Evolutionary conservation across 495 filamentous ascomycete species (phyloP).

Genomic region (Xylaria cubensis): DNA sequence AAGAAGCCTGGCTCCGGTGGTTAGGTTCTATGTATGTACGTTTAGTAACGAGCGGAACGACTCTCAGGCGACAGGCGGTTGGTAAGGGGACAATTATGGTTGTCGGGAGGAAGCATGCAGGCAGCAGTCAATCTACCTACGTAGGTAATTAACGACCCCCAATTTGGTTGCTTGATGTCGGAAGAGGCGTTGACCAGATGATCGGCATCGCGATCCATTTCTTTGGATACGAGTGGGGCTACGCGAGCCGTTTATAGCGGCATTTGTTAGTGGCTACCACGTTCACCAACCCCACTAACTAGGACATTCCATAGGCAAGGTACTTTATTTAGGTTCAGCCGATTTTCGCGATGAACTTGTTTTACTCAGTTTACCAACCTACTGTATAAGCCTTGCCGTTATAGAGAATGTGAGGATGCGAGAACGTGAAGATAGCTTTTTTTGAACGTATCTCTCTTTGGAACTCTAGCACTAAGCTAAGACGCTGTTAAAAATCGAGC

Average conservation of each 20-base stretch:
- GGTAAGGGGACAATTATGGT: slow-evolving; percentile 2
- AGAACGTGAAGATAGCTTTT: too few species aligned
- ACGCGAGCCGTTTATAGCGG: background rate
- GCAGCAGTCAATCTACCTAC: slow-evolving; percentile 2
- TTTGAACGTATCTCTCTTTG: too few species aligned
- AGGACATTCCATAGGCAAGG: too few species aligned
- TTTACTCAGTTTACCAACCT: background rate
- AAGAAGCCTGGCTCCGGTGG: background rate
- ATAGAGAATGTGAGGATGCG: background rate
- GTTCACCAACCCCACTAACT: background rate
- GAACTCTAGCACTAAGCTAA: too few species aligned
- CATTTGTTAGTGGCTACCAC: background rate
- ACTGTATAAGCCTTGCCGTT: background rate
- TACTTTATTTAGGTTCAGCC: background rate
- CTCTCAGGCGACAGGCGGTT: background rate
- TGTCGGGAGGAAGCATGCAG: background rate
- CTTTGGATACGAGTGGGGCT: background rate
- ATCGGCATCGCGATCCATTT: too few species aligned
- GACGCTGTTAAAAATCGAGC: too few species aligned
- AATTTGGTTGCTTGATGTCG: background rate
- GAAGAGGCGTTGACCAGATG: background rate
- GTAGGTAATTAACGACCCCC: background rate
- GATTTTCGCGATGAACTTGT: background rate
- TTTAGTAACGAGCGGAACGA: background rate
- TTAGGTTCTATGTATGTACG: background rate